A percentile compares a stretch with the other conserved stretches of the same genome.
Evolutionary conservation across 768 basidiomycete genomes (phyloP).

Genomic region (Kwoniella mangroviensis): DNA sequence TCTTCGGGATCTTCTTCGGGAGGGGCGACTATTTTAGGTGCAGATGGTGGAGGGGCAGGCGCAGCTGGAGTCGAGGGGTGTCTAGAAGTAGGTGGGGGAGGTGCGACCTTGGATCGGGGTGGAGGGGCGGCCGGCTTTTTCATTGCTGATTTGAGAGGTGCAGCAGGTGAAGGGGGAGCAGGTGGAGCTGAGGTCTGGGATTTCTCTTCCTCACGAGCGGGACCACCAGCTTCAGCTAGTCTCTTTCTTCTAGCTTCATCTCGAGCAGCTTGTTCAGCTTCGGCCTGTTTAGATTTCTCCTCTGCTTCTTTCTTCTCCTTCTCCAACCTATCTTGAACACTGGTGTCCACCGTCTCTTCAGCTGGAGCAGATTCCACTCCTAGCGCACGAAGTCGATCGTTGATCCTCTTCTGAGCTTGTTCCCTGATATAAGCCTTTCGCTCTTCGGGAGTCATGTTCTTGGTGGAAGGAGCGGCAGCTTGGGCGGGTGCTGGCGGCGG

Average conservation of each 20-base stretch:
- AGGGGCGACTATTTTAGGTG: constrained; percentile 57
- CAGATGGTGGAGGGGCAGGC: constrained; percentile 54
- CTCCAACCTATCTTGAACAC: constrained; percentile 80
- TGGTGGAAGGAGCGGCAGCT: constrained; percentile 61
- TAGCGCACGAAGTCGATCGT: constrained; percentile 81
- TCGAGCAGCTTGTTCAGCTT: constrained; percentile 78
- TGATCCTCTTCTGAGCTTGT: constrained; percentile 78
- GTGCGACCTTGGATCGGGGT: constrained; percentile 32
- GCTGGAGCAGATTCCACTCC: constrained; percentile 65
- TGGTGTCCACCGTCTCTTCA: constrained; percentile 66
- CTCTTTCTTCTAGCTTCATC: constrained; percentile 73
- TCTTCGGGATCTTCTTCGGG: constrained; percentile 76
- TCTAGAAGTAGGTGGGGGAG: constrained; percentile 23
- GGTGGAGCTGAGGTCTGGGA: constrained; percentile 32
- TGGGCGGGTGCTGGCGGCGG: constrained; percentile 62
- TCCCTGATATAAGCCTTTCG: constrained; percentile 75
- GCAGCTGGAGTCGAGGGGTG: constrained; percentile 41
- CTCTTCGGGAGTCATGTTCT: constrained; percentile 83
- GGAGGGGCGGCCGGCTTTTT: constrained; percentile 62
- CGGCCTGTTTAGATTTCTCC: constrained; percentile 76
- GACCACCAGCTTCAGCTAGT: constrained; percentile 65
- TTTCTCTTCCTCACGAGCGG: constrained; percentile 61
- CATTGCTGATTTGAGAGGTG: constrained; percentile 57
- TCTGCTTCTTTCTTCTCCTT: constrained; percentile 90
- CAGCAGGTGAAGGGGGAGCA: constrained; percentile 60